phyloP scores from a whole-genome alignment of 2,329 filamentous ascomycete species.

The Thermoascus crustaceus region DNA sequence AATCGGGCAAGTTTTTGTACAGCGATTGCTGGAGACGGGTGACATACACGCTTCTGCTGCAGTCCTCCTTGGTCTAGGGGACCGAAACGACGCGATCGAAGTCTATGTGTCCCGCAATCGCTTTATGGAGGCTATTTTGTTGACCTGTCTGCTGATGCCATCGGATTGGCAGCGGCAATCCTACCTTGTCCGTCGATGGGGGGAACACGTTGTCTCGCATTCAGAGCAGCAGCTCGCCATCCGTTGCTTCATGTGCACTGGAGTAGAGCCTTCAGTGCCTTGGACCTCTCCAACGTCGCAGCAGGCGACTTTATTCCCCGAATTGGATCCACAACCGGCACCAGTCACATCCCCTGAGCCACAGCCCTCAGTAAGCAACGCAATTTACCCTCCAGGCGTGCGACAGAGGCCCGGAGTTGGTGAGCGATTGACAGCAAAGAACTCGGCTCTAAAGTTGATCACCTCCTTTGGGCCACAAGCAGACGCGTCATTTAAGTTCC shows the following conservation, averaged over 20 bases:
- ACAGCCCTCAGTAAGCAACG: constrained; percentile 36
- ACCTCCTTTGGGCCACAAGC: constrained; percentile 63
- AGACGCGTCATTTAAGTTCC: constrained; percentile 54
- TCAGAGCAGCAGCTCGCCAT: constrained; percentile 86
- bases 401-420: constrained; percentile 43
- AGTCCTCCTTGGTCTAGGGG: constrained; percentile 85
- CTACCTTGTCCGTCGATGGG: constrained; percentile 86
- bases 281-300: constrained; percentile 81
- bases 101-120: constrained; percentile 87
- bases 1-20: constrained; percentile 81
- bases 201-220: constrained; percentile 79
- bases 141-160: constrained; percentile 76
- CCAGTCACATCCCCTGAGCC: constrained; percentile 49
- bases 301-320: constrained; percentile 42
- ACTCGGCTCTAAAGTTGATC: constrained; percentile 79
- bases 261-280: constrained; percentile 71
- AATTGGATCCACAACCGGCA: constrained; percentile 18
- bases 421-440: constrained; percentile 59
- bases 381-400: constrained; percentile 15
- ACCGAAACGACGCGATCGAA: constrained; percentile 90
- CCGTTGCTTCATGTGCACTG: constrained; percentile 85
- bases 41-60: constrained; percentile 89
- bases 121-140: constrained; percentile 85
- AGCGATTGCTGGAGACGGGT: constrained; percentile 77
- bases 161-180: constrained; percentile 85